phyloP scores from a whole-genome alignment of 1,284 basidiomycete species.

The Cystobasidium slooffiae region DNA sequence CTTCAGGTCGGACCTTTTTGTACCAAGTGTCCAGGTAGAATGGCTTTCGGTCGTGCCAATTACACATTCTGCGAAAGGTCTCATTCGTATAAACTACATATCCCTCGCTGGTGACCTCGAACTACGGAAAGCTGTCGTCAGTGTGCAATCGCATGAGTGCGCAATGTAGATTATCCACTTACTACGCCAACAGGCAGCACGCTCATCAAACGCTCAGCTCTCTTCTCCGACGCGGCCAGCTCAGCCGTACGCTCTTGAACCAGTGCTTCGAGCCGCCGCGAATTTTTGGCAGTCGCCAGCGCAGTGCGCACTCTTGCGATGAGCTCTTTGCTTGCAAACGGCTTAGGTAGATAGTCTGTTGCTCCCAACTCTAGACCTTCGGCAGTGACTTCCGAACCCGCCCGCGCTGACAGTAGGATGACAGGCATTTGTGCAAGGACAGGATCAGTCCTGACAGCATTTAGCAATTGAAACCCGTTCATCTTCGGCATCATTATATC shows the following conservation, averaged over 20 bases:
- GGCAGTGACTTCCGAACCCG: conserved; percentile 50
- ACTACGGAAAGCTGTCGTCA: conserved; percentile 9
- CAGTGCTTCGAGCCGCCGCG: conserved; percentile 16
- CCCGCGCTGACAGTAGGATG: conserved; percentile 52
- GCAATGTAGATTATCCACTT: not conserved
- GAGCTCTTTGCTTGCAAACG: conserved; percentile 36
- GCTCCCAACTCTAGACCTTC: conserved; percentile 51
- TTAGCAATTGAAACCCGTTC: conserved; percentile 48
- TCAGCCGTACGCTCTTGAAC: conserved; percentile 29
- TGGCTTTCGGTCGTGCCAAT: not conserved
- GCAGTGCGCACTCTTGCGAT: conserved; percentile 32
- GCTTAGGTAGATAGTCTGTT: conserved; percentile 51
- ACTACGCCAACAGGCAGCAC: conserved; percentile 35
- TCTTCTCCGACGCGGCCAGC: conserved; percentile 30
- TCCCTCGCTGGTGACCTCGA: conserved; percentile 18
- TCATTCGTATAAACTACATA: conserved; percentile 18
- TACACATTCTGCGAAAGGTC: conserved; percentile 21
- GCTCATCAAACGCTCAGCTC: conserved; percentile 34
- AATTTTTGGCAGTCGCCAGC: conserved; percentile 28
- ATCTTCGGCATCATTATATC: conserved; percentile 48
- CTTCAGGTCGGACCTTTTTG: not conserved
- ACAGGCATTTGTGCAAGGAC: conserved; percentile 47
- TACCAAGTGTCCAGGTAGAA: conserved; percentile 27
- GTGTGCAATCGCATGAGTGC: not conserved
- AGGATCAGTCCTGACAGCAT: conserved; percentile 47